These are phyloP conservation scores for Nakazawaea molendinolei DNA, from an alignment of 805 yeast species.

Conservation along the genomic window DNA sequence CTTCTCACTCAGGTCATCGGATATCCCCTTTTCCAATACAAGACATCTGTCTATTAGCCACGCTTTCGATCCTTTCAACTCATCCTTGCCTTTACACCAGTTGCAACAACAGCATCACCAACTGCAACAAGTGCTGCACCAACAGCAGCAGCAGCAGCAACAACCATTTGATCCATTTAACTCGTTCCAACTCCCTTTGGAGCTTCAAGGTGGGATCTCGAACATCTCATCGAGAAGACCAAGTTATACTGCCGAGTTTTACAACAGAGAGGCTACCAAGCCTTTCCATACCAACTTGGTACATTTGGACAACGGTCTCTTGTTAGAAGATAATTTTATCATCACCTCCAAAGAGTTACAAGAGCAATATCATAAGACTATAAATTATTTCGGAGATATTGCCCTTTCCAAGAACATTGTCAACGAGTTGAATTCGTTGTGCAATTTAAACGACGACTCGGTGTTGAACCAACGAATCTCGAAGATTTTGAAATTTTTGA, in stretches of 20 bases:
- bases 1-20: too few relatives aligned
- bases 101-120: too few relatives aligned
- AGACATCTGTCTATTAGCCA: conserved; percentile 10
- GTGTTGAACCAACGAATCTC: conserved; percentile 16
- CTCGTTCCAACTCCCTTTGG: conserved; percentile 44
- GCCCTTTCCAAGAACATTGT: conserved; percentile 32
- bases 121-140: too few relatives aligned
- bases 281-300: conserved; percentile 9
- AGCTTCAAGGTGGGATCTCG: conserved; percentile 59
- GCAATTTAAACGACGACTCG: conserved; percentile 14
- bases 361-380: conserved; percentile 38
- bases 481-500: conserved; percentile 30
- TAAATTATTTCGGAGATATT: conserved; percentile 48
- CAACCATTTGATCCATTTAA: conserved; percentile 14
- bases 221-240: conserved; percentile 66
- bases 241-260: conserved; percentile 64
- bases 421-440: conserved; percentile 24
- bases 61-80: conserved; percentile 9
- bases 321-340: conserved; percentile 48
- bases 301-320: conserved; percentile 55
- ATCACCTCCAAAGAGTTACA: conserved; percentile 55
- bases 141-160: conserved; percentile 11
- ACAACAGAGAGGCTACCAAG: conserved; percentile 23
- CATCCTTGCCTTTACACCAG: conserved; percentile 6
- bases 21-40: conserved; percentile 8